phyloP scores from a whole-genome alignment of 805 yeast genomes.

The Yarrowia divulgata region DNA sequence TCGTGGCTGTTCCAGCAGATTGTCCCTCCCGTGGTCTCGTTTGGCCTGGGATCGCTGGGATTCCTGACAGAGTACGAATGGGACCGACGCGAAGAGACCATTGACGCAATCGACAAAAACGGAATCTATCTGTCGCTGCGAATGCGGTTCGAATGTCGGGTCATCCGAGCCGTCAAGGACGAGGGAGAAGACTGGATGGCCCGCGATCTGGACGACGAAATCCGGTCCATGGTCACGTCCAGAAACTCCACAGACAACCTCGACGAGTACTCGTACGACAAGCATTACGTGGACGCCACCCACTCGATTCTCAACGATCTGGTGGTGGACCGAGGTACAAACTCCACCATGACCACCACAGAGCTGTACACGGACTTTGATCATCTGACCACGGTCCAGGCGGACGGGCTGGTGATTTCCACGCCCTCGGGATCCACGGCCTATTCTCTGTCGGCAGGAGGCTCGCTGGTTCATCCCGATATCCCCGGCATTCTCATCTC shows the following conservation, averaged over 20 bases:
- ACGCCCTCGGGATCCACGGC: slow-evolving; percentile 85
- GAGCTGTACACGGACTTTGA: slow-evolving; percentile 60
- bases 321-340: slow-evolving; percentile 61
- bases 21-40: slow-evolving; percentile 92
- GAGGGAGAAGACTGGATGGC: slow-evolving; percentile 41
- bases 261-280: slow-evolving; percentile 41
- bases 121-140: slow-evolving; percentile 59
- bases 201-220: slow-evolving; percentile 46
- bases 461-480: slow-evolving; percentile 89
- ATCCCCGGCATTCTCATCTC: slow-evolving; percentile 90
- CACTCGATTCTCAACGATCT: slow-evolving; percentile 60
- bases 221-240: slow-evolving; percentile 40
- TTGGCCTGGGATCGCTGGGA: slow-evolving; percentile 90
- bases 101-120: slow-evolving; percentile 52
- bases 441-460: slow-evolving; percentile 91
- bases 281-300: slow-evolving; percentile 49
- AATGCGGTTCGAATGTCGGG: slow-evolving; percentile 60
- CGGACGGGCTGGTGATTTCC: slow-evolving; percentile 69
- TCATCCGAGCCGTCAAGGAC: slow-evolving; percentile 51
- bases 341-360: slow-evolving; percentile 59
- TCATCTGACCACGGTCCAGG: slow-evolving; percentile 65
- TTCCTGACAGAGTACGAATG: slow-evolving; percentile 79
- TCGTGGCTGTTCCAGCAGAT: slow-evolving; percentile 82
- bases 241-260: slow-evolving; percentile 27
- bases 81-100: slow-evolving; percentile 50